Conservation (phyloP, 2,329 filamentous ascomycete species). For the Cryphonectria carpinicola region DNA sequence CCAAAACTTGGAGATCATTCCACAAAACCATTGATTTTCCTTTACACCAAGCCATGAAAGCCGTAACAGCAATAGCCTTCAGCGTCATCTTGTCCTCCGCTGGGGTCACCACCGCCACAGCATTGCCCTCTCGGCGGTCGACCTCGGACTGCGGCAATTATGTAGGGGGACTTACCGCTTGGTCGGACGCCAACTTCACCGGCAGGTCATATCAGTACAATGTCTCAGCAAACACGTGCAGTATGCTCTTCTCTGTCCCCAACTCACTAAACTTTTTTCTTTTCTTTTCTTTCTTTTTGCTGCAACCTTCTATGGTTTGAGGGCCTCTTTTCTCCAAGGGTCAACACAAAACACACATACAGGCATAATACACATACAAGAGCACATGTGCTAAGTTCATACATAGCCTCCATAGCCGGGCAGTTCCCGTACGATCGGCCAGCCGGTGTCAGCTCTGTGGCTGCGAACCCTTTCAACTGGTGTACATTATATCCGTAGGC, state of each 20-base stretch:
- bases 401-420: constrained; percentile 20
- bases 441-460: constrained; percentile 21
- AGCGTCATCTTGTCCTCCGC: not conserved
- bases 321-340: not conserved
- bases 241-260: not conserved
- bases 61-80: not conserved
- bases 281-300: no score
- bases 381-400: not conserved
- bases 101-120: not conserved
- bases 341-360: not conserved
- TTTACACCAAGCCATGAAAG: not conserved
- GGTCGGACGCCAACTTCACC: constrained; percentile 25
- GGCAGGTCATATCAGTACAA: constrained; percentile 22
- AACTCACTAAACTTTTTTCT: no score
- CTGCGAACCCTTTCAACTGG: constrained; percentile 21
- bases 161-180: constrained; percentile 17
- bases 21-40: not conserved
- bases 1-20: not conserved
- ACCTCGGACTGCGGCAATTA: not conserved
- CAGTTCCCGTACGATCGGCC: constrained; percentile 20
- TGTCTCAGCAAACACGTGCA: constrained; percentile 24
- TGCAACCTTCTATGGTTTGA: no score
- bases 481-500: constrained; percentile 23
- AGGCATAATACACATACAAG: not conserved
- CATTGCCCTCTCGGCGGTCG: constrained; percentile 12